Conservation (phyloP, 805 yeast genomes). For the Yarrowia sp. region DNA sequence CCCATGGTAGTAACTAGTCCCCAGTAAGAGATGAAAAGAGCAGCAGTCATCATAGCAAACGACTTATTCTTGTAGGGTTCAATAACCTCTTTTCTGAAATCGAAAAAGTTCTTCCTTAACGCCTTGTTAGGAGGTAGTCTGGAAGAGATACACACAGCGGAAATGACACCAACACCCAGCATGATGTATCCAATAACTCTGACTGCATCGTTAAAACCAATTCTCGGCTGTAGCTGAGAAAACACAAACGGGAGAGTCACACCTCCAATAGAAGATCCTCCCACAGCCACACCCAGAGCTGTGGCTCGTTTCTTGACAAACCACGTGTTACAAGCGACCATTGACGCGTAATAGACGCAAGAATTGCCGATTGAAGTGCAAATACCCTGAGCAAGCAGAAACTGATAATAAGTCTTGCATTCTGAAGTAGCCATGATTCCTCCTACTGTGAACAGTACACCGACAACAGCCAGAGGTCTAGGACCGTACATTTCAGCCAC, state of each 20-base stretch:
- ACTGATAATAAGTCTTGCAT: conserved; percentile 54
- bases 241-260: conserved; percentile 56
- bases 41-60: conserved; percentile 36
- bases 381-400: conserved; percentile 54
- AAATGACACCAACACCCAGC: conserved; percentile 33
- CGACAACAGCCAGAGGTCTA: conserved; percentile 45
- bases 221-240: conserved; percentile 44
- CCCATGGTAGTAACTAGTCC: conserved; percentile 52
- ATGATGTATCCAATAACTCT: conserved; percentile 46
- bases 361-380: conserved; percentile 49
- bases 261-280: conserved; percentile 70
- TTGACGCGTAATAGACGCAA: conserved; percentile 51
- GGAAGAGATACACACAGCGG: conserved; percentile 38
- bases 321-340: conserved; percentile 56
- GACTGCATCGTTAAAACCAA: conserved; percentile 62
- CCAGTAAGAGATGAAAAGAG: conserved; percentile 46
- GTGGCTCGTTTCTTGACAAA: conserved; percentile 55
- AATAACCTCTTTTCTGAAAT: conserved; percentile 28
- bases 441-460: conserved; percentile 46
- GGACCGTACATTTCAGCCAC: conserved; percentile 60
- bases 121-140: conserved; percentile 37
- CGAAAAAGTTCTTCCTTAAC: conserved; percentile 34
- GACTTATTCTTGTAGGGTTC: conserved; percentile 17
- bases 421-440: conserved; percentile 55
- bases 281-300: conserved; percentile 60